These are phyloP conservation scores for Andrographis paniculata DNA, from an alignment of 305 asterid genomes.

Conservation along the genomic window DNA sequence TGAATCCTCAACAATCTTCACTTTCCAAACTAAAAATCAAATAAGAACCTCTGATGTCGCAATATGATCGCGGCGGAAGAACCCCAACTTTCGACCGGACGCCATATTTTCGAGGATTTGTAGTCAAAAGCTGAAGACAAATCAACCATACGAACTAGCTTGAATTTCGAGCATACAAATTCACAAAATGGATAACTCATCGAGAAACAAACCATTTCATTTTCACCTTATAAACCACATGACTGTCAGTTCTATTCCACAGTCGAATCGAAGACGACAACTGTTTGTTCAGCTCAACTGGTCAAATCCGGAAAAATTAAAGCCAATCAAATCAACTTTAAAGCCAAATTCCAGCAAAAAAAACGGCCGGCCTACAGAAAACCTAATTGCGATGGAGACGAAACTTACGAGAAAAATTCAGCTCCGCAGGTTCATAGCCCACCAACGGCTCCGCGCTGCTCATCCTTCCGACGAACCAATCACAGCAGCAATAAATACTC, in stretches of 20 bases:
- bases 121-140: conserved; percentile 37
- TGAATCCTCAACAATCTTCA: neutral
- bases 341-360: neutral
- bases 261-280: conserved; percentile 37
- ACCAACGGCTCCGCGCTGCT: conserved; percentile 22
- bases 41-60: conserved; percentile 38
- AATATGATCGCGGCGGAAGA: conserved; percentile 35
- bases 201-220: neutral
- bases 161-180: neutral
- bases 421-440: conserved; percentile 25
- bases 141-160: conserved; percentile 10
- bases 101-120: conserved; percentile 41
- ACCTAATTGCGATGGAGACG: conserved; percentile 6
- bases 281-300: conserved; percentile 48
- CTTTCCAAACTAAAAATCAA: neutral
- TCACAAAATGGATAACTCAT: neutral
- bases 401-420: conserved; percentile 24
- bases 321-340: neutral
- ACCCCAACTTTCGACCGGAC: conserved; percentile 50
- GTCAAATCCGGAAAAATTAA: neutral
- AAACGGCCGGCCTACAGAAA: neutral
- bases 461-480: too few relatives aligned
- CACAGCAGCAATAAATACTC: too few relatives aligned
- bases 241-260: conserved; percentile 29
- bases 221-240: conserved; percentile 50